Evolutionary conservation across 805 yeast genomes (phyloP).

Genomic region (Yamadazyma akitaensis): DNA sequence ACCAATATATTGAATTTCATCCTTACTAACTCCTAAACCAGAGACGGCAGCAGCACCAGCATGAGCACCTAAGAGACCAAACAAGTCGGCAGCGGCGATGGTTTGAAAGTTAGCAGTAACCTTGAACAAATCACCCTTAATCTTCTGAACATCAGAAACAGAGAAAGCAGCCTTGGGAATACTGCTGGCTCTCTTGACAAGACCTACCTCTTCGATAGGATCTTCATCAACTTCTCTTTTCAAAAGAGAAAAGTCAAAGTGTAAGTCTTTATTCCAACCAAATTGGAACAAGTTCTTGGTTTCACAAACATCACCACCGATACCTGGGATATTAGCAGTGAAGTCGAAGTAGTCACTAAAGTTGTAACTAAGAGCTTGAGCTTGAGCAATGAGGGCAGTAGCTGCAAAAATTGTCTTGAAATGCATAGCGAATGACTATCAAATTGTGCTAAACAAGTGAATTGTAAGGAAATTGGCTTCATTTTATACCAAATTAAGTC

Average conservation of each 20-base stretch:
- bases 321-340: constrained; percentile 5
- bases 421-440: constrained; percentile 11
- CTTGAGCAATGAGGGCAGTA: constrained; percentile 8
- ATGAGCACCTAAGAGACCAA: constrained; percentile 12
- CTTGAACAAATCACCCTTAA: constrained; percentile 19
- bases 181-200: constrained; percentile 10
- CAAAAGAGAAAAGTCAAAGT: constrained; percentile 7
- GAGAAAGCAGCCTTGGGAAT: constrained; percentile 25
- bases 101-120: constrained; percentile 23
- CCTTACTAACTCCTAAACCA: constrained; percentile 14
- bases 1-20: constrained; percentile 12
- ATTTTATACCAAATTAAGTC: neutral
- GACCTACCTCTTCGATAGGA: neutral
- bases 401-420: constrained; percentile 10
- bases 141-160: constrained; percentile 22
- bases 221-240: constrained; percentile 11
- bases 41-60: constrained; percentile 23
- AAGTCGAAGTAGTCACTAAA: constrained; percentile 12
- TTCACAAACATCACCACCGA: constrained; percentile 7
- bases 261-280: constrained; percentile 9
- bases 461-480: neutral
- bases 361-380: constrained; percentile 8
- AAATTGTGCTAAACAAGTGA: neutral
- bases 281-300: constrained; percentile 9
- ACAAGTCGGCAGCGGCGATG: constrained; percentile 14